These are phyloP conservation scores for Thermomyces lanuginosus DNA, from an alignment of 2,329 filamentous ascomycete genomes.

Conservation along the genomic window DNA sequence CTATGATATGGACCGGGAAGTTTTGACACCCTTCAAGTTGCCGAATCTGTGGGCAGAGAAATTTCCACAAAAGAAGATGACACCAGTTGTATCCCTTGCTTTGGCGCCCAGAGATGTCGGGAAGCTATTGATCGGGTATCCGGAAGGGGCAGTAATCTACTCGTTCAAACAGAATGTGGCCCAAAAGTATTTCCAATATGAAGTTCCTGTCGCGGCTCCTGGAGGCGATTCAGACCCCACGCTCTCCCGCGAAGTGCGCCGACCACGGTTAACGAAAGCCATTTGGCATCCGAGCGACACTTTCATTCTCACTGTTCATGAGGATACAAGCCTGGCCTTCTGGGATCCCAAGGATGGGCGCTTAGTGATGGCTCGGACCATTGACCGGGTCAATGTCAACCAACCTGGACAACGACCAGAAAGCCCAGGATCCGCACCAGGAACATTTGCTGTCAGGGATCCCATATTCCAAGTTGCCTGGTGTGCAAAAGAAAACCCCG, in stretches of 20 bases:
- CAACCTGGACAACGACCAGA: slow-evolving; percentile 38
- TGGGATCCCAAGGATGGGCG: slow-evolving; percentile 88
- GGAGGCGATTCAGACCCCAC: slow-evolving; percentile 56
- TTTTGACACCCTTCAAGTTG: slow-evolving; percentile 60
- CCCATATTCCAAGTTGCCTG: slow-evolving; percentile 68
- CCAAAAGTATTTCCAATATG: slow-evolving; percentile 66
- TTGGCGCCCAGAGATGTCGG: slow-evolving; percentile 88
- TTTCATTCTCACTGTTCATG: slow-evolving; percentile 71
- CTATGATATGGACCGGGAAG: slow-evolving; percentile 80
- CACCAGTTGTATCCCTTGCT: slow-evolving; percentile 57
- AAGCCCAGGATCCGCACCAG: slow-evolving; percentile 28
- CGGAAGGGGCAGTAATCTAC: slow-evolving; percentile 72
- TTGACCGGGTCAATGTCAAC: slow-evolving; percentile 59
- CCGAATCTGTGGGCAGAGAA: slow-evolving; percentile 72
- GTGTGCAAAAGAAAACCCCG: slow-evolving; percentile 88
- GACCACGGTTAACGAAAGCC: slow-evolving; percentile 63
- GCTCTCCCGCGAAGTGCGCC: slow-evolving; percentile 45
- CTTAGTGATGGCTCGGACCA: slow-evolving; percentile 64
- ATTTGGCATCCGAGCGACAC: slow-evolving; percentile 92
- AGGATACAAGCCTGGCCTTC: slow-evolving; percentile 80
- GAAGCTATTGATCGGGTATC: slow-evolving; percentile 79
- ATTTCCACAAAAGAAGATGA: slow-evolving; percentile 49
- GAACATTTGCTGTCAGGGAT: slow-evolving; percentile 46
- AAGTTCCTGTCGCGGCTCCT: slow-evolving; percentile 62
- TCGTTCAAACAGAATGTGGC: slow-evolving; percentile 84